Evolutionary conservation across 208 protist genomes (phyloP).

Genomic region (Trypanosoma congolense): DNA sequence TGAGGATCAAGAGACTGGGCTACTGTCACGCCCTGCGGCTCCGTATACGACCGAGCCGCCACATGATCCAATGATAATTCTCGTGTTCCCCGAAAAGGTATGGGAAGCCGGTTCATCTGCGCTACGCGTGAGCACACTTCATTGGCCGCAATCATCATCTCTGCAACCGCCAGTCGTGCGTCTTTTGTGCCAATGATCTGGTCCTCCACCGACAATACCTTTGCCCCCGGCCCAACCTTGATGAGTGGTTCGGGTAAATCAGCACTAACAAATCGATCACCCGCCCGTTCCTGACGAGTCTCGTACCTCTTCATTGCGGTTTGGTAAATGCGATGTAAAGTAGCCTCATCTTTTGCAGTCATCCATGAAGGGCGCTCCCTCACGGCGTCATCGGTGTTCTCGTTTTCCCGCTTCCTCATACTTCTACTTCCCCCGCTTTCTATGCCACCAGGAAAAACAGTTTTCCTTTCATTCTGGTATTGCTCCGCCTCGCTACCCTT

Average conservation of each 20-base stretch:
- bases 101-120: constrained; percentile 59
- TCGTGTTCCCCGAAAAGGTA: constrained; percentile 81
- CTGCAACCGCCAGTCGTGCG: constrained; percentile 73
- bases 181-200: constrained; percentile 77
- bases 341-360: constrained; percentile 29
- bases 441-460: not conserved
- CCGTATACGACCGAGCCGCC: constrained; percentile 44
- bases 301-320: constrained; percentile 40
- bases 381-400: not conserved
- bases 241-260: constrained; percentile 76
- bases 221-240: constrained; percentile 39
- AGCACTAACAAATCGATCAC: constrained; percentile 32
- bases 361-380: constrained; percentile 43
- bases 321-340: constrained; percentile 52
- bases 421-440: constrained; percentile 2
- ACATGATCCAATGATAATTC: constrained; percentile 71
- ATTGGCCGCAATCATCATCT: constrained; percentile 91
- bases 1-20: constrained; percentile 46
- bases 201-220: constrained; percentile 62
- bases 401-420: not conserved
- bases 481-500: not conserved
- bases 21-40: constrained; percentile 56
- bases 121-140: constrained; percentile 87
- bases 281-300: constrained; percentile 33
- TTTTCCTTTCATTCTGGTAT: not conserved